These are phyloP conservation scores for Hypomontagnella monticulosa DNA, from an alignment of 495 filamentous ascomycete genomes.

Conservation along the genomic window DNA sequence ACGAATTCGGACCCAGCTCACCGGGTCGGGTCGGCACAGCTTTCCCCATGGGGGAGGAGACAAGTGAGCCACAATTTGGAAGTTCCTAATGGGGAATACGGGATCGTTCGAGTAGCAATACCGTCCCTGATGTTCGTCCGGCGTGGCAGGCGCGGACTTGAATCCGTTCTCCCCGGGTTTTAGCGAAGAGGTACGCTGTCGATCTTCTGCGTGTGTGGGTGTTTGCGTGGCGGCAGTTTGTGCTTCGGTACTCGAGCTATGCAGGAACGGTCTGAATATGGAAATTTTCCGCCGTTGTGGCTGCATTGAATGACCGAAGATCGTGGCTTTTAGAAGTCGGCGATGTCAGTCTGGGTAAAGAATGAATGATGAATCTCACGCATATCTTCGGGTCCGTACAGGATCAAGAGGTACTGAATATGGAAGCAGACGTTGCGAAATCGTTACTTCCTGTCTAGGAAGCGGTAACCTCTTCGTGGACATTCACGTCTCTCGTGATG, in stretches of 20 bases:
- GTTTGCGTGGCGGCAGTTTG: neutral
- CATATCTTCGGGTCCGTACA: too few species aligned
- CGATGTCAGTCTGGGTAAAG: too few species aligned
- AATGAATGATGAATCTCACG: too few species aligned
- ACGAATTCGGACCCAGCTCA: too few species aligned
- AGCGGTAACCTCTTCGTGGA: too few species aligned
- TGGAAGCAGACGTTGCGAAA: too few species aligned
- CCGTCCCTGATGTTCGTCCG: too few species aligned
- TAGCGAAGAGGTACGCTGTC: neutral
- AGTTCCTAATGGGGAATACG: too few species aligned
- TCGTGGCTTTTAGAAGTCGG: neutral
- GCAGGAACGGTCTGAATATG: neutral
- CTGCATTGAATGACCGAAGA: neutral
- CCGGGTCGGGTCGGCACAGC: too few species aligned
- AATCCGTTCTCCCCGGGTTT: neutral
- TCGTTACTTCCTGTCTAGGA: too few species aligned
- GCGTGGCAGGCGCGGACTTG: neutral
- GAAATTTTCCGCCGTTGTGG: neutral
- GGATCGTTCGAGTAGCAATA: too few species aligned
- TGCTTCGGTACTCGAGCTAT: neutral
- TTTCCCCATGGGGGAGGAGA: constrained; percentile 3
- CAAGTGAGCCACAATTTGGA: neutral
- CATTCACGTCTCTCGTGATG: constrained; percentile 1
- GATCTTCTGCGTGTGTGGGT: neutral
- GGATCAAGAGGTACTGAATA: too few species aligned